These are phyloP conservation scores for Eutrema salsugineum DNA, from an alignment of 441 rosid genomes.

Conservation along the genomic window DNA sequence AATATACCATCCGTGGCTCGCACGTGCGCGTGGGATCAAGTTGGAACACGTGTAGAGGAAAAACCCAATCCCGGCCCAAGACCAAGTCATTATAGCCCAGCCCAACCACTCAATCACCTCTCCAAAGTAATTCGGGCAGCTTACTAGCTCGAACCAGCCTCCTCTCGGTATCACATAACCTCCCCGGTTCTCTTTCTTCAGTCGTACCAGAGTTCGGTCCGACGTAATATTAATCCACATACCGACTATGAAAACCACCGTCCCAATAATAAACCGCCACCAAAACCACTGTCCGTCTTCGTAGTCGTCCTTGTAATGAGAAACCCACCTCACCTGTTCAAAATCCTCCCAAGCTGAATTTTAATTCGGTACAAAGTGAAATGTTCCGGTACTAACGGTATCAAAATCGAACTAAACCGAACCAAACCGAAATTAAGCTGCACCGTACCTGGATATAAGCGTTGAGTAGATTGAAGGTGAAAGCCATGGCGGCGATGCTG, in stretches of 20 bases:
- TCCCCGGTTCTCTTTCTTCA: slow-evolving; percentile 55
- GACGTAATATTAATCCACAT: slow-evolving; percentile 64
- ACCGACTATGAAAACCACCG: slow-evolving; percentile 46
- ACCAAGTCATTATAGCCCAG: slow-evolving; percentile 85
- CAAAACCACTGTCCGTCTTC: slow-evolving; percentile 48
- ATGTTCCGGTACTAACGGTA: background rate
- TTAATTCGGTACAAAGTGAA: background rate
- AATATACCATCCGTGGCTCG: slow-evolving; percentile 61
- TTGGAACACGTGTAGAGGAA: slow-evolving; percentile 71
- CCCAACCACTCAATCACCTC: slow-evolving; percentile 90
- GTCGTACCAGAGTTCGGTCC: slow-evolving; percentile 57
- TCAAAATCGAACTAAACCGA: background rate
- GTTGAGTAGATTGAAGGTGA: slow-evolving; percentile 65
- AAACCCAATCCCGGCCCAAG: slow-evolving; percentile 75
- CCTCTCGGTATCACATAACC: slow-evolving; percentile 61
- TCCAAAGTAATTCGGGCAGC: slow-evolving; percentile 87
- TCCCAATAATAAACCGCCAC: slow-evolving; percentile 51
- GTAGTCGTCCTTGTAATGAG: slow-evolving; percentile 65
- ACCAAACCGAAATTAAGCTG: background rate
- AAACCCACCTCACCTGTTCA: slow-evolving; percentile 49
- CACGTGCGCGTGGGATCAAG: slow-evolving; percentile 70
- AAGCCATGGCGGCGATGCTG: slow-evolving; percentile 57
- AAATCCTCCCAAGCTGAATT: background rate
- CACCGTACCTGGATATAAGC: slow-evolving; percentile 62
- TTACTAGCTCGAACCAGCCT: slow-evolving; percentile 66